Evolutionary conservation across 2,329 filamentous ascomycete genomes (phyloP), one percentile per base, ranked within the genome.

Genomic region (Ceratocystis colombiana): DNA sequence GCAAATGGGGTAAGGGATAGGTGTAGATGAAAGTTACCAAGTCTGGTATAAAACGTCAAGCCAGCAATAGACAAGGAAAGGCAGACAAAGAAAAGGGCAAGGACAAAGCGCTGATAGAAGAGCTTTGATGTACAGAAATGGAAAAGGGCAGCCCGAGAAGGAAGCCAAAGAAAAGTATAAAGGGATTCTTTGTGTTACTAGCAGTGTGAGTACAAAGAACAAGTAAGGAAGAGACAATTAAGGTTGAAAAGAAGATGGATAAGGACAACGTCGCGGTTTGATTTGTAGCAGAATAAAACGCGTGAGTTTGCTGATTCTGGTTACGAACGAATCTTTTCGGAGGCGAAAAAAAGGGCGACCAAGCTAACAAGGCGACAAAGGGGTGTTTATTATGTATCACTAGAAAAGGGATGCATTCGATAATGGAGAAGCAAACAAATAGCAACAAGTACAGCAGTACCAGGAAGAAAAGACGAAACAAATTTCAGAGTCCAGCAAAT

Each of bases 101-200:
- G 48, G 48, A 50, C 48, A 50, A 50, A 50, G 48, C 48, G 48
- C 48, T 12, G 48, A 25, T 25, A 50, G 48, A 50, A 50, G 20
- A 20, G n/a, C 48, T 4, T 50, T 50, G 48, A 50, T 50, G 8
- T 22, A 50, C 20, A 22, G 22, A 50, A 50, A 50, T 10, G 48
- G 20, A 50, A 50, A 50, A 50, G 20, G 17, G 17, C 46, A 22
- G 5, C n/a, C n/a, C 2, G n/a, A 25, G 48, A 25, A 50, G 48
- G 48, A 50, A 50, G 48, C 48, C 48, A 50, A 22, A 8, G 48
- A 20, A 50, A 50, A 50, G 37, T 41, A 15, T 41, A 4, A 50
- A 50, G 48, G 48, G 48, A 50, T 20, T 50, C 20, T 50, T 50
- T 50, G 48, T 50, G 48, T 50, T 12, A 50, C 48, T 22, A 50